Evolutionary conservation across 2,329 filamentous ascomycete genomes (phyloP).

Genomic region (Chrysosporium queenslandicum): DNA sequence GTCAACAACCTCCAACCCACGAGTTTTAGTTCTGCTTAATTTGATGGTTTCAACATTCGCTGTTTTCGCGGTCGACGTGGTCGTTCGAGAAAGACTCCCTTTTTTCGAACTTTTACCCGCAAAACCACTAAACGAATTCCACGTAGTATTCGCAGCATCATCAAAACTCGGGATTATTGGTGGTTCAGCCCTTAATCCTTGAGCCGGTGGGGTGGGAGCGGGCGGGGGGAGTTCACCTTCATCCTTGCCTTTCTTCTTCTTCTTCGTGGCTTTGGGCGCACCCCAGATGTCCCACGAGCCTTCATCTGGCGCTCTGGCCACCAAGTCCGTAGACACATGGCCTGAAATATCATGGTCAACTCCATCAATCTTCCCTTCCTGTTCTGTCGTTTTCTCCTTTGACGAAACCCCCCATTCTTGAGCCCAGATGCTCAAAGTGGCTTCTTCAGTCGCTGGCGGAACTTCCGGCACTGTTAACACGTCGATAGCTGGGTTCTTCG

Average conservation of each 20-base stretch:
- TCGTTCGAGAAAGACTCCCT: conserved; percentile 25
- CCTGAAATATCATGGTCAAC: conserved; percentile 24
- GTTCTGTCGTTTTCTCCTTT: conserved; percentile 43
- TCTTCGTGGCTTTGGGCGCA: conserved; percentile 39
- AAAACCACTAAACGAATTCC: conserved; percentile 28
- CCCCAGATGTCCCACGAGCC: conserved; percentile 29
- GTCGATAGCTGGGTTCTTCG: conserved; percentile 1
- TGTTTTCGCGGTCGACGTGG: conserved; percentile 18
- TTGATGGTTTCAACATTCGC: conserved; percentile 22
- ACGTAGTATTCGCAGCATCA: conserved; percentile 30
- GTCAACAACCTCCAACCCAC: conserved; percentile 21
- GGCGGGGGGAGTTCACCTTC: conserved; percentile 39
- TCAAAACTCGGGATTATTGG: conserved; percentile 22
- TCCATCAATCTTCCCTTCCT: conserved; percentile 37
- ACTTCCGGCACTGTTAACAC: not conserved
- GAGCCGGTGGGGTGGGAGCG: conserved; percentile 39
- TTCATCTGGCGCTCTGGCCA: conserved; percentile 17
- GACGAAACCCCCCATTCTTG: conserved; percentile 33
- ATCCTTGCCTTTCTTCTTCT: conserved; percentile 41
- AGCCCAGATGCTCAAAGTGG: conserved; percentile 22
- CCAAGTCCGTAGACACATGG: conserved; percentile 14
- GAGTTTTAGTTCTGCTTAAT: conserved; percentile 25
- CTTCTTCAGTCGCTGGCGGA: conserved; percentile 1
- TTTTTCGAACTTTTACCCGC: conserved; percentile 34
- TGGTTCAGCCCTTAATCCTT: conserved; percentile 35